Conservation (phyloP, 306 rosid species). For the Acacia crassicarpa region DNA sequence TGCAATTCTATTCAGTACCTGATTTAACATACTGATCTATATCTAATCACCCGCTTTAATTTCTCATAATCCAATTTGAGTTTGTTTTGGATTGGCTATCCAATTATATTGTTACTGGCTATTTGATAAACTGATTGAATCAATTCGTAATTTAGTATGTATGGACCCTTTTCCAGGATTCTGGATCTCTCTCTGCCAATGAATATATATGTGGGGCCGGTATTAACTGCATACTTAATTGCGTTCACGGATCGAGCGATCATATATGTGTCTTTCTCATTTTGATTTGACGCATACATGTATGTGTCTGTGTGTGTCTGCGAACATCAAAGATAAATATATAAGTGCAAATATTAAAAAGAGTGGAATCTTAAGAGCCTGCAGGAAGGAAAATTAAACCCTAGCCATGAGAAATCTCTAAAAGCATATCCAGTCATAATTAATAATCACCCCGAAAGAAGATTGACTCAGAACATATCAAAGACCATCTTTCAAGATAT, state of each 20-base stretch:
- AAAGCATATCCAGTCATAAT: background rate
- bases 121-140: background rate
- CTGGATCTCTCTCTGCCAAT: background rate
- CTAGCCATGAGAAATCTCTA: background rate
- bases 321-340: background rate
- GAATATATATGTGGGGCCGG: no score
- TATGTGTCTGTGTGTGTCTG: background rate
- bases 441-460: background rate
- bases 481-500: background rate
- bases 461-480: background rate
- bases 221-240: background rate
- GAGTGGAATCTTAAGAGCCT: background rate
- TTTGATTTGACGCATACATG: slow-evolving; percentile 9
- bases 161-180: background rate
- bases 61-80: background rate
- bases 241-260: slow-evolving; percentile 22
- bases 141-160: background rate
- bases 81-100: background rate
- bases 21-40: background rate
- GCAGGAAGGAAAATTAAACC: background rate
- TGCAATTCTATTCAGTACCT: background rate
- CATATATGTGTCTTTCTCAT: background rate
- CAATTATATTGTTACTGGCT: background rate
- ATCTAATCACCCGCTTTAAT: background rate
- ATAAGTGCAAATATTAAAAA: background rate